These are phyloP conservation scores for Cryptosporidium sp. DNA, from an alignment of 169 alveolate species.

Conservation along the genomic window DNA sequence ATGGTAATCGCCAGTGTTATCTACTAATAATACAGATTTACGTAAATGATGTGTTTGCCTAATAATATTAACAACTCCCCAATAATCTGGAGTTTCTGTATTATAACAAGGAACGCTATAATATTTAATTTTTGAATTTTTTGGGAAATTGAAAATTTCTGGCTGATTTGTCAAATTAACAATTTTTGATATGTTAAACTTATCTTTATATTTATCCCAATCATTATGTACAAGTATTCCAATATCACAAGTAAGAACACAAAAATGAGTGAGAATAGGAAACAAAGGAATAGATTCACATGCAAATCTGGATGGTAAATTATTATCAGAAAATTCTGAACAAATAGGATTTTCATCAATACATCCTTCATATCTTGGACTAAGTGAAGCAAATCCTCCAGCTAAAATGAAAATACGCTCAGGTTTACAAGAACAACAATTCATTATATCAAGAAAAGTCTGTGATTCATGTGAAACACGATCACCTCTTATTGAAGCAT, in stretches of 20 bases:
- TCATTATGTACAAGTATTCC: conserved; percentile 54
- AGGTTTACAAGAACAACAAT: conserved; percentile 53
- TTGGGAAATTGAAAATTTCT: conserved; percentile 42
- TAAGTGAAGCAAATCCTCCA: conserved; percentile 71
- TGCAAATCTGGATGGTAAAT: conserved; percentile 25
- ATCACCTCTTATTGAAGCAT: conserved; percentile 72
- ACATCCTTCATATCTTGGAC: conserved; percentile 62
- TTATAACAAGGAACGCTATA: conserved; percentile 59
- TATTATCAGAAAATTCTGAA: conserved; percentile 38
- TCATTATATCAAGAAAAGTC: conserved; percentile 54
- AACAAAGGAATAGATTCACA: conserved; percentile 58
- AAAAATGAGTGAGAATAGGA: conserved; percentile 43
- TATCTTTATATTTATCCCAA: conserved; percentile 62
- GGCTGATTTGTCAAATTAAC: conserved; percentile 70
- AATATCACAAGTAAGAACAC: conserved; percentile 49
- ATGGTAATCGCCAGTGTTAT: conserved; percentile 55
- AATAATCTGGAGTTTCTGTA: conserved; percentile 38
- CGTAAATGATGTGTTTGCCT: conserved; percentile 58
- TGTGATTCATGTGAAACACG: conserved; percentile 71
- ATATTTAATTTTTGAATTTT: conserved; percentile 37
- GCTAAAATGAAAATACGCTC: conserved; percentile 51
- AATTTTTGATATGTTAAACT: conserved; percentile 20
- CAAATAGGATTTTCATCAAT: conserved; percentile 65
- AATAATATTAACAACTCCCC: conserved; percentile 54
- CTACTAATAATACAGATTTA: conserved; percentile 50